Conservation (phyloP, 257 asterid species). For the Asclepias syriaca region DNA sequence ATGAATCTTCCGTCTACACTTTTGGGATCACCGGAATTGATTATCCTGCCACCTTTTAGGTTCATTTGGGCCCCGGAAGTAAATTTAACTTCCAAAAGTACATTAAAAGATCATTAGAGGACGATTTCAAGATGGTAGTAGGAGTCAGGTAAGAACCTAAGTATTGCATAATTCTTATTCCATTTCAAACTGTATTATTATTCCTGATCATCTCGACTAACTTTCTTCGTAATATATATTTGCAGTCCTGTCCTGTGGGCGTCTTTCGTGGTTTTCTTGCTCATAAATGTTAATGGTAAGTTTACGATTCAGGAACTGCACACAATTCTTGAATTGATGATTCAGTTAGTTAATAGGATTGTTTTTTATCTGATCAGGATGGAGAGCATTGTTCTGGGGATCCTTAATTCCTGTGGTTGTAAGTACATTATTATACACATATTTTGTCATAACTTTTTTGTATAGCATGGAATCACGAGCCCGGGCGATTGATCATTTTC, state of each 20-base stretch:
- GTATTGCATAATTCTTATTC: too few species aligned
- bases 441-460: too few species aligned
- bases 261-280: slow-evolving; percentile 83
- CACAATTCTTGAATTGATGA: not conserved
- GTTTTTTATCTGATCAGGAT: slow-evolving; percentile 42
- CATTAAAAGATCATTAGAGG: slow-evolving; percentile 89
- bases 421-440: slow-evolving; percentile 24
- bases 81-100: slow-evolving; percentile 92
- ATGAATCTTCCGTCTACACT: too few species aligned
- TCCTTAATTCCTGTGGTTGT: slow-evolving; percentile 77
- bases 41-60: slow-evolving; percentile 30
- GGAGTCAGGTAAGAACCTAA: slow-evolving; percentile 68
- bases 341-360: not conserved
- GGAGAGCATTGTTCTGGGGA: slow-evolving; percentile 91
- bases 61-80: slow-evolving; percentile 95
- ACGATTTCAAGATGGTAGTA: slow-evolving; percentile 82
- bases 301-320: too few species aligned
- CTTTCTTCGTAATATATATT: slow-evolving; percentile 9
- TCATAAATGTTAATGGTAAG: slow-evolving; percentile 75
- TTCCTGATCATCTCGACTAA: slow-evolving; percentile 8
- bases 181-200: not conserved
- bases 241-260: slow-evolving; percentile 92
- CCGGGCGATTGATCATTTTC: too few species aligned
- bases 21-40: too few species aligned
- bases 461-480: too few species aligned